Conservation (phyloP, 352 stramenopile genomes). For the Peronospora destructor region DNA sequence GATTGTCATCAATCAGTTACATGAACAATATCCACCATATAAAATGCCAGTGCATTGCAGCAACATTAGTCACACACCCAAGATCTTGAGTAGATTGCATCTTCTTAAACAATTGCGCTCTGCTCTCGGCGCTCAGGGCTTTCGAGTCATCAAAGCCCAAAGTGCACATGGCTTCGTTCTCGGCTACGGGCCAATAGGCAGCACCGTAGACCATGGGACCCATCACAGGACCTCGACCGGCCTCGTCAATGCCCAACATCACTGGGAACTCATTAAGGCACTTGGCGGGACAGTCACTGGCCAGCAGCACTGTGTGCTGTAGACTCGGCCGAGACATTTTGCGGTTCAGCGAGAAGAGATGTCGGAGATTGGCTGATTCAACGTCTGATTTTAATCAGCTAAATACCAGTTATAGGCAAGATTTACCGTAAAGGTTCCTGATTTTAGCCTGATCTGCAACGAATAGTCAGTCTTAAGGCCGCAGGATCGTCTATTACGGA, state of each 20-base stretch:
- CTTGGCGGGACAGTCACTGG: conserved; percentile 47
- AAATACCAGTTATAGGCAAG: not conserved
- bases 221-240: conserved; percentile 89
- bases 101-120: conserved; percentile 85
- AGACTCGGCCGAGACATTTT: conserved; percentile 23
- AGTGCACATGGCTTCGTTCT: conserved; percentile 70
- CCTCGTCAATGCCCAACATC: conserved; percentile 93
- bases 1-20: not conserved
- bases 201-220: conserved; percentile 93
- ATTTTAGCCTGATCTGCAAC: not conserved
- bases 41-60: conserved; percentile 4
- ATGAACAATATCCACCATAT: not conserved
- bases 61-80: conserved; percentile 37
- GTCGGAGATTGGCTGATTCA: not conserved
- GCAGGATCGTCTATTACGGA: no score
- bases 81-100: conserved; percentile 66
- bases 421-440: not conserved
- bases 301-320: conserved; percentile 49
- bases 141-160: conserved; percentile 94
- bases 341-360: no score
- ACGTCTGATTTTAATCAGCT: not conserved
- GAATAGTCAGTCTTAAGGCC: not conserved
- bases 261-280: conserved; percentile 67
- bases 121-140: conserved; percentile 78
- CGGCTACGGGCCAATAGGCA: conserved; percentile 83